Percentiles rank a stretch among this genome's conserved stretches.
Conservation (phyloP, 78 protist genomes). For the Planoprotostelium fungivorum region DNA sequence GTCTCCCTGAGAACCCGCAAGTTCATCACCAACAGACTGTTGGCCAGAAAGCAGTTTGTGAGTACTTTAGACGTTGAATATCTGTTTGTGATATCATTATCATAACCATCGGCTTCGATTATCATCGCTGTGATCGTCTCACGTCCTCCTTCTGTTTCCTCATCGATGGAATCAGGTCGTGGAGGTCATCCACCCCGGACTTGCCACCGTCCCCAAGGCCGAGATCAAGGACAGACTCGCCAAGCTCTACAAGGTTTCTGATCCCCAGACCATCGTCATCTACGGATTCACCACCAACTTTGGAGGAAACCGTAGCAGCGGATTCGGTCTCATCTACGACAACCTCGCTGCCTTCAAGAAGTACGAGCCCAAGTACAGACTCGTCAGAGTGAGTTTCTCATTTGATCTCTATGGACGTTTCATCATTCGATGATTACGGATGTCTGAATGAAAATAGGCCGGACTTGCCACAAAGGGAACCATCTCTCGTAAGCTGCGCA, state of each 20-base stretch:
- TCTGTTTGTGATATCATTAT: background rate
- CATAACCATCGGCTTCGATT: background rate
- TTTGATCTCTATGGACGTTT: background rate
- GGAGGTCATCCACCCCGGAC: constrained; percentile 92
- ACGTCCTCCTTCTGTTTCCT: background rate
- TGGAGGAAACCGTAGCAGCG: constrained; percentile 97
- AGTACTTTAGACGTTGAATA: constrained; percentile 8
- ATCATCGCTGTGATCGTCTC: background rate
- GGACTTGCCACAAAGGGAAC: constrained; percentile 42
- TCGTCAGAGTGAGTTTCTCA: constrained; percentile 64
- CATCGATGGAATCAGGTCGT: constrained; percentile 54
- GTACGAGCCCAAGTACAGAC: constrained; percentile 90
- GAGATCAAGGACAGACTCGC: constrained; percentile 86
- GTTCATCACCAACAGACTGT: constrained; percentile 96
- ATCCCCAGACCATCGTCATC: constrained; percentile 67
- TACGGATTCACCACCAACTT: constrained; percentile 92
- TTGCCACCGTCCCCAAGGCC: constrained; percentile 79
- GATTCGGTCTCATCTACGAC: constrained; percentile 97
- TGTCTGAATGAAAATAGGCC: background rate
- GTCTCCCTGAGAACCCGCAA: constrained; percentile 92
- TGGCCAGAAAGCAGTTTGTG: constrained; percentile 96
- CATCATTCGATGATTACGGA: background rate
- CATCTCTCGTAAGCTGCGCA: constrained; percentile 85
- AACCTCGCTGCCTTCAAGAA: constrained; percentile 73
- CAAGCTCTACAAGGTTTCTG: constrained; percentile 84